phyloP scores from a whole-genome alignment of 176 grass and related monocot genomes.

The Oryza meyeriana region DNA sequence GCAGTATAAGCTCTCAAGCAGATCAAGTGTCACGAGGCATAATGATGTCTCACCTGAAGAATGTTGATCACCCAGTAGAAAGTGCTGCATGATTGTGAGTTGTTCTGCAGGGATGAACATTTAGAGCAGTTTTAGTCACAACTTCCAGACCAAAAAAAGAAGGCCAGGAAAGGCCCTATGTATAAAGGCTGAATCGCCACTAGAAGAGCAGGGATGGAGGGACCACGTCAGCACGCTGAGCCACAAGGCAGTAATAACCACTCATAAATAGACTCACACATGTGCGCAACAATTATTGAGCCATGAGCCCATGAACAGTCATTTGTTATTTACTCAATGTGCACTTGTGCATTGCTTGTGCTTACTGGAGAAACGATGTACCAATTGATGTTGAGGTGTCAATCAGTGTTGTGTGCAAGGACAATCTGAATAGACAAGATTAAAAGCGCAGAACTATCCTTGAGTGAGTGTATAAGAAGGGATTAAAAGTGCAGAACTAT shows the following conservation, averaged over 20 bases:
- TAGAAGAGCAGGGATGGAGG: not conserved
- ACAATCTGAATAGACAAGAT: not conserved
- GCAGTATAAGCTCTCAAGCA: not conserved
- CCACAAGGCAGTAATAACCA: not conserved
- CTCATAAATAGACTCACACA: conserved; percentile 8
- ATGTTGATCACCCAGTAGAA: conserved; percentile 84
- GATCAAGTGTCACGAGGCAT: not conserved
- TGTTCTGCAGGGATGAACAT: conserved; percentile 40
- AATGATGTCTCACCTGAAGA: conserved; percentile 53
- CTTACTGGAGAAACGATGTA: not conserved
- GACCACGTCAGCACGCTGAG: not conserved
- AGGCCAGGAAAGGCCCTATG: not conserved
- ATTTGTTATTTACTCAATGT: not conserved
- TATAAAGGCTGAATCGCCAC: not conserved
- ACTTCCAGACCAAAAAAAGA: not conserved
- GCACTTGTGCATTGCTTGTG: not conserved
- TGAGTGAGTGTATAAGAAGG: not conserved
- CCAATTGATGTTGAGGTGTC: not conserved
- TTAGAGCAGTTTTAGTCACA: not conserved
- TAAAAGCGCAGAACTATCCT: not conserved
- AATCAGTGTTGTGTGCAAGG: not conserved
- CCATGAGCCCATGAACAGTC: not conserved
- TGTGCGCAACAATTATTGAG: not conserved
- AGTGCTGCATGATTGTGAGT: conserved; percentile 68
- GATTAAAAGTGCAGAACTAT: not conserved